Evolutionary conservation across 768 basidiomycete genomes (phyloP), one percentile per base, ranked within the genome.

Genomic region (Auriscalpium vulgare): DNA sequence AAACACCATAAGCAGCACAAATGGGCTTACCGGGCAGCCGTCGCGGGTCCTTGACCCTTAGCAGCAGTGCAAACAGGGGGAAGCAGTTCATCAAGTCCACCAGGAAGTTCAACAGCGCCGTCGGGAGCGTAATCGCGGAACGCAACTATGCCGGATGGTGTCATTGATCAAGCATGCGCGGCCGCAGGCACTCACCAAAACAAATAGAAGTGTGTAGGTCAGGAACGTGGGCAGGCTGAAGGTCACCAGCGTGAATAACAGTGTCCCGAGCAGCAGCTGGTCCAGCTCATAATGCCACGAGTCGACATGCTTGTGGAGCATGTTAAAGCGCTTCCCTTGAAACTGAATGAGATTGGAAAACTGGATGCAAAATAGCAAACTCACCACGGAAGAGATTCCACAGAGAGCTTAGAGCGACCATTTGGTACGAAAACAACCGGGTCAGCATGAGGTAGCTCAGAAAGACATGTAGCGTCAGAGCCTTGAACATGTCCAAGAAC

Each of bases 221-320:
- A 90, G 63, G 4, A 95, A 81, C 0, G 95, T 97, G 2, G 95
- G 88, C 63, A 88, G 81, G 11, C 94, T 71, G 67, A 95, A 88
- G 8, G 87, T 80, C 11, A 91, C 71, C 16, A 92, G 75, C 0
- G 91, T 89, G 74, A 94, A 91, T 51, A 95, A 72, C 54, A 92
- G 84, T 0, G 97, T 95, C 5, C 95, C 95, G 37, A 97, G 87
- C n/a, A 98, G 75, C 2, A 98, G 79, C 66, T 97, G 93, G 68
- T 98, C 95, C 29, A 94, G 77, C 53, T 93, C 90, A 63, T 97
- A 98, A 55, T 86, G 81, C 82, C 90, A 93, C 0, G 87, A 80
- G 65, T 98, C 97, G 4, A 84, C 86, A n/a, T 95, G 83, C 52
- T 87, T 80, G 36, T 95, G 83, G 7, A 99, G 74, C 9, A 85